These are phyloP conservation scores for Cryphonectria japonica DNA, from an alignment of 2,329 filamentous ascomycete genomes.

Conservation along the genomic window DNA sequence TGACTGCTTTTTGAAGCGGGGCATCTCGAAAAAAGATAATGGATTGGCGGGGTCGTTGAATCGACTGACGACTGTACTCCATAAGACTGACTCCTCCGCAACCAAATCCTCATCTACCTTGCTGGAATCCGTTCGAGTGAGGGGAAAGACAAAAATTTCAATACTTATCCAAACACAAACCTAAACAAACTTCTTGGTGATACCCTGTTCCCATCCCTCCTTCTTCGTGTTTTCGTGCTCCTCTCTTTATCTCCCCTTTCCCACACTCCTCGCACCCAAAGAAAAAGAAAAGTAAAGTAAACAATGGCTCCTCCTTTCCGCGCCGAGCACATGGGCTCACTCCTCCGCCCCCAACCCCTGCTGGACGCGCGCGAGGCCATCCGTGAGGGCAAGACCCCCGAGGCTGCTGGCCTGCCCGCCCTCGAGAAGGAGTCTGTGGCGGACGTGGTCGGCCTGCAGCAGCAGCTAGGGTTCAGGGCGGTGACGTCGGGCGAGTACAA, in stretches of 20 bases:
- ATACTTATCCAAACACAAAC: no score
- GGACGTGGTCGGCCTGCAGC: conserved; percentile 70
- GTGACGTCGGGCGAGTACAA: conserved; percentile 74
- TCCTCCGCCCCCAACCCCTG: conserved; percentile 40
- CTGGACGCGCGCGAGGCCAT: conserved; percentile 58
- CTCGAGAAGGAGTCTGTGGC: conserved; percentile 69
- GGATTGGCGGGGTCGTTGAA: background rate
- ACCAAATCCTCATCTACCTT: background rate
- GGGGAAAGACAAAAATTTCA: background rate
- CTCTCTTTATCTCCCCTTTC: background rate
- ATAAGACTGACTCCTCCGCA: background rate
- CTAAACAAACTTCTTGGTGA: background rate
- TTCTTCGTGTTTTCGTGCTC: background rate
- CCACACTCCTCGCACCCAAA: no score
- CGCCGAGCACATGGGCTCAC: conserved; percentile 43
- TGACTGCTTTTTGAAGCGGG: background rate
- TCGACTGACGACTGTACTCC: background rate
- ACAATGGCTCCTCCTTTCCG: conserved; percentile 41
- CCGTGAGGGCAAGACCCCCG: conserved; percentile 56
- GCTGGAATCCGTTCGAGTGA: background rate
- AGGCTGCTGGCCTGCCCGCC: conserved; percentile 59
- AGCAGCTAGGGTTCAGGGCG: conserved; percentile 66
- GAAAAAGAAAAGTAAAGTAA: background rate
- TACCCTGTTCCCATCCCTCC: background rate
- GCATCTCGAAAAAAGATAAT: background rate